phyloP scores from a whole-genome alignment of 306 rosid genomes.

The Delonix regia region DNA sequence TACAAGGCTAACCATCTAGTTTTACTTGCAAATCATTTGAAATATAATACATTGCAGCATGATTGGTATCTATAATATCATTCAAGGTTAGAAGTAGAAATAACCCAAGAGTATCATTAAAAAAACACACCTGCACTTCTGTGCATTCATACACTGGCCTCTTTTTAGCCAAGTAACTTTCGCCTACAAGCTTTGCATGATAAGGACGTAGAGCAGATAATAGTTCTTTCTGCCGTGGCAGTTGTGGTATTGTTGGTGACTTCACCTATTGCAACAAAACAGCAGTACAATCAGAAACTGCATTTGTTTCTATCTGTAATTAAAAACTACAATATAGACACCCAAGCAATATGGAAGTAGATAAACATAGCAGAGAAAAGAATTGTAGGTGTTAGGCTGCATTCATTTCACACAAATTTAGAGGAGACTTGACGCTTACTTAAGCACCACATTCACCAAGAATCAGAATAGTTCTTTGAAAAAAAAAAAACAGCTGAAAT shows the following conservation, averaged over 20 bases:
- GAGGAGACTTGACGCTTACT: too few relatives aligned
- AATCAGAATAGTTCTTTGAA: background rate
- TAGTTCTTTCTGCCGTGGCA: conserved; percentile 80
- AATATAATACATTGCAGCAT: conserved; percentile 15
- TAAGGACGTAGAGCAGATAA: conserved; percentile 71
- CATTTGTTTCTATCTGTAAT: background rate
- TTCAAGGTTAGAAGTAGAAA: background rate
- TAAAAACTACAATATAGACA: background rate
- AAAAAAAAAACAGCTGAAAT: conserved; percentile 6
- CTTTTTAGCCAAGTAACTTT: conserved; percentile 90
- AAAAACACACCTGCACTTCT: conserved; percentile 76
- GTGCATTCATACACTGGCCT: conserved; percentile 88
- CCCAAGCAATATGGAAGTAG: background rate
- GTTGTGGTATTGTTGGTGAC: conserved; percentile 77
- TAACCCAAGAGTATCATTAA: conserved; percentile 4
- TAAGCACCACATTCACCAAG: background rate
- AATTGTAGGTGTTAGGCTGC: background rate
- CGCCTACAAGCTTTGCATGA: conserved; percentile 92
- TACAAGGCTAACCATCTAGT: background rate
- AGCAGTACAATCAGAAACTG: conserved; percentile 36
- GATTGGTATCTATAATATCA: conserved; percentile 1
- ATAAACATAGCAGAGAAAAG: conserved; percentile 20
- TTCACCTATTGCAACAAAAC: conserved; percentile 64
- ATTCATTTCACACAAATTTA: conserved; percentile 18
- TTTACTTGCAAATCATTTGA: background rate